Base-by-base conservation (phyloP, 2,329 filamentous ascomycete species). In the Phyllosticta ampelicida region DNA sequence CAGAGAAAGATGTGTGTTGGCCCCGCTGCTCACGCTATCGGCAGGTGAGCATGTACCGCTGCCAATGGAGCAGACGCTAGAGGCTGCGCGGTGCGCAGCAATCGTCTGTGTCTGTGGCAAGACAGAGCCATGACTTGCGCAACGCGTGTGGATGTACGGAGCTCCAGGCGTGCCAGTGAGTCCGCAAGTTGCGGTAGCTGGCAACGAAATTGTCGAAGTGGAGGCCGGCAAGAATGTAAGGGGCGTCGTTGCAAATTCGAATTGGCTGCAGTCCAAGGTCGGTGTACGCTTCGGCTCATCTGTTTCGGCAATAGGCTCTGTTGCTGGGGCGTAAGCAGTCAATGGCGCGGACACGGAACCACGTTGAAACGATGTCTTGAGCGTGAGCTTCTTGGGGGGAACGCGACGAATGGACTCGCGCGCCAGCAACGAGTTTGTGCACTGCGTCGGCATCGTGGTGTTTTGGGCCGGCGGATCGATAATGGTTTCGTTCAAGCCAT, bases 401-500 rank as follows among this genome's bases (percentile, higher is more conserved):
- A 51, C 53, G 51, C 55, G 51, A 13, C 55, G 55, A 13, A 53
- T 21, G 4, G 55, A n/a, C 19, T 23, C 36, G 36, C 36, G 13
- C 36, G 50, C 16, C 19, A 30, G 50, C 2, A 20, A 19, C 9
- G 48, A 29, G 16, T 48, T 53, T 4, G 48, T 20, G 16, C 50
- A 13, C 16, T 36, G 53, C 6, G 28, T 48, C n/a, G 51, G 51
- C 1, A 44, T 50, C 16, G 36, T 20, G 8, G 21, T 18, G 16
- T 6, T 28, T 4, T 19, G 51, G n/a, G 23, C 49, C 1, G 55
- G 36, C n/a, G 23, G 36, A 19, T 58, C 55, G 21, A 49, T 3
- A 29, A 61, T 61, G 5, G 64, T 61, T 29, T 65, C 62, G 26
- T 69, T 71, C 18, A 69, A 57, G 0, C 69, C 72, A 28, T 73